Conservation (phyloP, 2,329 filamentous ascomycete species). For the Cryphonectria naterciae region DNA sequence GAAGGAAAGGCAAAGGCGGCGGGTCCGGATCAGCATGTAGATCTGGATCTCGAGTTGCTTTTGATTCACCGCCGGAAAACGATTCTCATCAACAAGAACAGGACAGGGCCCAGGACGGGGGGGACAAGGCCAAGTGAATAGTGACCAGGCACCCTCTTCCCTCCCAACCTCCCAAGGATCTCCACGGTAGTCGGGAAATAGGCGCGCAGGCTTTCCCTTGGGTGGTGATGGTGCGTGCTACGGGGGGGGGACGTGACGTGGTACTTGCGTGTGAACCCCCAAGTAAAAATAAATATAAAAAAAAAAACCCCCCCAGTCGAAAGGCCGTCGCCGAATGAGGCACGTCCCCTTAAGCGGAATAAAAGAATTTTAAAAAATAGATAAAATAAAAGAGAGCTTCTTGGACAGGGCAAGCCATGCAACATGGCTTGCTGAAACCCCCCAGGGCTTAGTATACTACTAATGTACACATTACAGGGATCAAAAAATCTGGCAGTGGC, state of each 20-base stretch:
- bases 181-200: slow-evolving; percentile 18
- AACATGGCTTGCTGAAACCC: not conserved
- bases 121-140: not conserved
- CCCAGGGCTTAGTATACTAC: not conserved
- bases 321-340: not conserved
- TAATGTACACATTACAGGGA: not conserved
- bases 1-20: slow-evolving; percentile 18
- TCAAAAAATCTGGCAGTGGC: not conserved
- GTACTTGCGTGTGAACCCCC: slow-evolving; percentile 17
- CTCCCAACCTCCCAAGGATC: not conserved
- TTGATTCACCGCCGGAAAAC: slow-evolving; percentile 16
- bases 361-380: not conserved
- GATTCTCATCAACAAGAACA: slow-evolving; percentile 12
- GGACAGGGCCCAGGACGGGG: not conserved
- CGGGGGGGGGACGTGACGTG: slow-evolving; percentile 18
- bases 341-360: not conserved
- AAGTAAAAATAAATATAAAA: too few species aligned
- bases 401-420: not conserved
- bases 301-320: not conserved
- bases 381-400: not conserved
- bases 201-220: not conserved
- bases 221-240: not conserved
- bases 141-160: not conserved
- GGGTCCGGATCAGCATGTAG: slow-evolving; percentile 24
- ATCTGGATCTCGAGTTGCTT: slow-evolving; percentile 23